phyloP scores from a whole-genome alignment of 179 eudicot genomes.

The Silene coronaria region DNA sequence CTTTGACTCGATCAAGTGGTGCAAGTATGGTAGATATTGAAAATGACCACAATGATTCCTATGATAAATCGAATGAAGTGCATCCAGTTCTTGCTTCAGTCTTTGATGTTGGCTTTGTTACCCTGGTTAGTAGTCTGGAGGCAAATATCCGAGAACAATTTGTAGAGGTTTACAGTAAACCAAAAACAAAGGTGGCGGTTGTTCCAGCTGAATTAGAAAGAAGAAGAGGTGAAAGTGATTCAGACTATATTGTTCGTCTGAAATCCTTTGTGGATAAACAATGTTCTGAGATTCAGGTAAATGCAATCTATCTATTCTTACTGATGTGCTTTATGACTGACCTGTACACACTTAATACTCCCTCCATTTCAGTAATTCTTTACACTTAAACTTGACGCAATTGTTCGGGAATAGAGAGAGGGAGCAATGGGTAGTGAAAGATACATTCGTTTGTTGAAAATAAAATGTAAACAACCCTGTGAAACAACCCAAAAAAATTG shows the following conservation, averaged over 20 bases:
- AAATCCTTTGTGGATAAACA: constrained; percentile 78
- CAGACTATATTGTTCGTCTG: constrained; percentile 65
- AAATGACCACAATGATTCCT: constrained; percentile 47
- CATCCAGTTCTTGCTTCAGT: constrained; percentile 68
- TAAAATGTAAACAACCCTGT: neutral
- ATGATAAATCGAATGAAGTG: constrained; percentile 47
- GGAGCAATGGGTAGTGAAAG: neutral
- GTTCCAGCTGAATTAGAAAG: constrained; percentile 89
- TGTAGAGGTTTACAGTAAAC: constrained; percentile 68
- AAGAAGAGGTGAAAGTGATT: constrained; percentile 64
- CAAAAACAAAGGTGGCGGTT: constrained; percentile 77
- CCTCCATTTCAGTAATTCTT: neutral
- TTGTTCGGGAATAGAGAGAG: neutral
- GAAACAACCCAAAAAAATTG: neutral
- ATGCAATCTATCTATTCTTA: constrained; percentile 4
- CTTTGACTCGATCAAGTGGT: constrained; percentile 68
- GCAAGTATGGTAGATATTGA: constrained; percentile 81
- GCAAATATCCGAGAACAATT: constrained; percentile 66
- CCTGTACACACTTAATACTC: neutral
- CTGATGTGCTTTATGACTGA: neutral
- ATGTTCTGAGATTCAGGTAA: constrained; percentile 94
- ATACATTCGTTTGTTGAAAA: neutral
- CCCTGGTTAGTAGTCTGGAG: constrained; percentile 56
- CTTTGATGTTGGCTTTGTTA: constrained; percentile 61
- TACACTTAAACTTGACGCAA: neutral